Evolutionary conservation across 2,329 filamentous ascomycete genomes (phyloP).

Genomic region (Bipolaris oryzae): DNA sequence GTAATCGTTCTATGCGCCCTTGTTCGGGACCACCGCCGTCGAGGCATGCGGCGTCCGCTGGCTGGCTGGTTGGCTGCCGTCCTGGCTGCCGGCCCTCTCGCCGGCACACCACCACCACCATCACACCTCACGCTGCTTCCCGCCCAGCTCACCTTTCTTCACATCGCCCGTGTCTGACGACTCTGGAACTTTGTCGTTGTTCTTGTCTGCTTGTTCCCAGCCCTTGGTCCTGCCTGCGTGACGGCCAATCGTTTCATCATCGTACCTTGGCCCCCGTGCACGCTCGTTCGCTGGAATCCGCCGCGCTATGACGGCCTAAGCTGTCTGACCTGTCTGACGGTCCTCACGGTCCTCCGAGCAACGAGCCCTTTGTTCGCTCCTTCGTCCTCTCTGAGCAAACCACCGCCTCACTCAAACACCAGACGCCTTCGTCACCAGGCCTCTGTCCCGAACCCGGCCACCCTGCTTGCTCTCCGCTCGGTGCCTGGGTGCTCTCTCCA

Average conservation of each 20-base stretch:
- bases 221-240: constrained; percentile 42
- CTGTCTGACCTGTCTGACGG: constrained; percentile 34
- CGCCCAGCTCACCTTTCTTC: constrained; percentile 13
- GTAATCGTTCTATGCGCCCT: constrained; percentile 45
- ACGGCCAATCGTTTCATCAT: constrained; percentile 50
- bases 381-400: constrained; percentile 35
- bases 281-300: constrained; percentile 46
- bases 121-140: constrained; percentile 24
- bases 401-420: constrained; percentile 33
- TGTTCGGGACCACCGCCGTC: constrained; percentile 42
- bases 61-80: constrained; percentile 1
- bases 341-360: constrained; percentile 38
- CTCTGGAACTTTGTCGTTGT: constrained; percentile 11
- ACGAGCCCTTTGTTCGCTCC: constrained; percentile 44
- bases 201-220: constrained; percentile 23
- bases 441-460: constrained; percentile 26
- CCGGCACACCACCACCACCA: constrained; percentile 34
- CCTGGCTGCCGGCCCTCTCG: not conserved
- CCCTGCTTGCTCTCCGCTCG: constrained; percentile 35
- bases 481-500: constrained; percentile 50
- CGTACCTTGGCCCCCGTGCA: constrained; percentile 47
- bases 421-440: constrained; percentile 35
- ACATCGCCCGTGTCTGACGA: constrained; percentile 3
- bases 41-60: constrained; percentile 28
- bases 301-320: constrained; percentile 50